These are phyloP conservation scores for Leishmania aethiopica DNA, from an alignment of 208 protist species.

Conservation along the genomic window DNA sequence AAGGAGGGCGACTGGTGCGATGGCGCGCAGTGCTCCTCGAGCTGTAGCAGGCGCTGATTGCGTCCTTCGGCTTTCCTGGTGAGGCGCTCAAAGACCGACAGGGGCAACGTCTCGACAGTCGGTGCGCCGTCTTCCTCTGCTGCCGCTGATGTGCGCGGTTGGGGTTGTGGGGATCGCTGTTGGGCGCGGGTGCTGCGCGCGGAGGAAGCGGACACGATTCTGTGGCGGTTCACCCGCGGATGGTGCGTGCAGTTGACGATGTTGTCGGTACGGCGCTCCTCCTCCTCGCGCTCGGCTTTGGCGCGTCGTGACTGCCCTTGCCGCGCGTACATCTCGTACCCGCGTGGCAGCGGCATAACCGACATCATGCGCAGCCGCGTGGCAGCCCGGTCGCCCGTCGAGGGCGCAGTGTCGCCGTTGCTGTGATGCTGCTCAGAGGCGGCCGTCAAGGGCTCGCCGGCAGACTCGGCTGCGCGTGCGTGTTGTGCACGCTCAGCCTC, in stretches of 20 bases:
- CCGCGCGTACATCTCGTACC: constrained; percentile 21
- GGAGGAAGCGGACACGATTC: neutral
- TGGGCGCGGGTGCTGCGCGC: neutral
- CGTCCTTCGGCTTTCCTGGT: constrained; percentile 9
- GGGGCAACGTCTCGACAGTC: neutral
- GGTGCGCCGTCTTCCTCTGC: neutral
- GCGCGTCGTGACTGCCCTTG: constrained; percentile 21
- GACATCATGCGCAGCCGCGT: constrained; percentile 19
- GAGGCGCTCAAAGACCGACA: constrained; percentile 25
- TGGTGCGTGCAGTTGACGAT: constrained; percentile 22
- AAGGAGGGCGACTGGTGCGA: neutral
- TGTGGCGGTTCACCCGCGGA: constrained; percentile 14
- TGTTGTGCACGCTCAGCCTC: constrained; percentile 24
- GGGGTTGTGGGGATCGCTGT: neutral
- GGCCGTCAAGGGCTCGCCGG: neutral
- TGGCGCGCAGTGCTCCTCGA: constrained; percentile 7
- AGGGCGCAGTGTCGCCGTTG: neutral
- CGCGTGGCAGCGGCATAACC: constrained; percentile 18
- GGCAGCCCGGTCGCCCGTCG: neutral
- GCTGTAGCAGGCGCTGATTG: constrained; percentile 22
- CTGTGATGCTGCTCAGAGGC: neutral
- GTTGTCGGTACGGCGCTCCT: constrained; percentile 17
- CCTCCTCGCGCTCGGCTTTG: constrained; percentile 17
- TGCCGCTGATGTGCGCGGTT: neutral
- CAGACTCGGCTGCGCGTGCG: constrained; percentile 12